Base-by-base conservation (phyloP, 805 yeast species). In the Wickerhamiella parazyma region DNA sequence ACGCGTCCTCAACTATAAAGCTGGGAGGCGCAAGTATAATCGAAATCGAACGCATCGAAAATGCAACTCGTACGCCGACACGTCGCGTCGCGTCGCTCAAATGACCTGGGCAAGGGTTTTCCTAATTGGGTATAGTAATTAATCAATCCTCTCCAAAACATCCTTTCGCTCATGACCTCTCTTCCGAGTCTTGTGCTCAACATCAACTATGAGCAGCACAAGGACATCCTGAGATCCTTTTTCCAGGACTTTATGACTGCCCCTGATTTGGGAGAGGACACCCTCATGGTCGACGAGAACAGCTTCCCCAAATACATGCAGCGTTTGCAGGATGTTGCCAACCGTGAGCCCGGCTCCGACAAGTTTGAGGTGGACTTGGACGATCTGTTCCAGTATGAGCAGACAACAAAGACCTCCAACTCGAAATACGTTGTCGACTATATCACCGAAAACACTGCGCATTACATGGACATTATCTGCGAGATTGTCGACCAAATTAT, bases 351-450 rank as follows among this genome's bases (percentile, higher is more conserved):
- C 22, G 43, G 43, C 4, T 33, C 33, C 38, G 67, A 80, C 25
- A 74, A 85, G 1, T 55, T 91, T 17, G 67, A 67, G 44, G 70
- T 91, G 38, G 95, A 85, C 48, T 68, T 91, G 41, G 94, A 91
- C 59, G 99, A 91, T 61, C 64, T 91, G 46, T 73, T 74, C 51
- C 66, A 68, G 34, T 91, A 71, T 60, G 91, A 83, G 55, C 71
- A 70, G 49, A 61, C 61, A 50, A 44, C 45, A 16, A 58, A 67
- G 47, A 56, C 58, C 17, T 55, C 61, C 33, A 55, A 58, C 25
- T 52, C 49, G n/a, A 55, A 54, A 41, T 55, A 66, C 17, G 63
- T 84, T 42, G 73, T 76, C 22, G 74, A 71, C 41, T 70, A 73
- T 44, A 76, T 91, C 33, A 60, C 70, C 50, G 75, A 74, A 42